Conservation (phyloP, 164 flowering plant genomes). For the Stephania japonica region DNA sequence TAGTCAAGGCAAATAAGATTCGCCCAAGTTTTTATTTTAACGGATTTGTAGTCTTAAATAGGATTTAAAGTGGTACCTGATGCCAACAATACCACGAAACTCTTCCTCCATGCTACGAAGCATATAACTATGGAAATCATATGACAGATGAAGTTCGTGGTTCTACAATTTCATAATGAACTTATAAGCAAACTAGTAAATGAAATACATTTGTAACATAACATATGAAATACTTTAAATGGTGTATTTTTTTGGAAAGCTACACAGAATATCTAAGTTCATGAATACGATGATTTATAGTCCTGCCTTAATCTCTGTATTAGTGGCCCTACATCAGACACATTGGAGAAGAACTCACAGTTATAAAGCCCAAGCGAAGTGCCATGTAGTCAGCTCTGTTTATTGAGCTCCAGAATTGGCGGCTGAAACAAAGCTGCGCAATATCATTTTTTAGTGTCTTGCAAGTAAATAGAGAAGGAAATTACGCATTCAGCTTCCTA, state of each 20-base stretch:
- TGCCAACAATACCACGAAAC: slow-evolving; percentile 82
- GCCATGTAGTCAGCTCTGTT: slow-evolving; percentile 77
- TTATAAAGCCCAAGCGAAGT: slow-evolving; percentile 71
- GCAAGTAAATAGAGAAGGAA: background rate
- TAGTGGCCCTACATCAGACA: background rate
- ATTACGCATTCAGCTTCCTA: background rate
- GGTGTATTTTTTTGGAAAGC: background rate
- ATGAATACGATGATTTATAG: too few relatives aligned
- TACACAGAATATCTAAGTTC: too few relatives aligned
- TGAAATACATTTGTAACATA: background rate
- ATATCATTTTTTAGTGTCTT: background rate
- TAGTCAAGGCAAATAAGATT: too few relatives aligned
- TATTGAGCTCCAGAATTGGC: slow-evolving; percentile 84
- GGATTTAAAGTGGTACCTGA: slow-evolving; percentile 43
- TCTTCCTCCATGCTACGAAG: slow-evolving; percentile 95
- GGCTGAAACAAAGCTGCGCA: slow-evolving; percentile 79
- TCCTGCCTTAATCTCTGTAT: background rate
- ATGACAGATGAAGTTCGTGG: slow-evolving; percentile 70
- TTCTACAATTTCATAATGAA: slow-evolving; percentile 38
- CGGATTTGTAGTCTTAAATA: background rate
- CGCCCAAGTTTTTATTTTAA: too few relatives aligned
- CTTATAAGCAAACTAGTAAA: background rate
- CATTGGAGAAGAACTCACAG: slow-evolving; percentile 35
- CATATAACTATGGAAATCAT: slow-evolving; percentile 86
- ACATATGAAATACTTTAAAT: background rate